These are phyloP conservation scores for Epichloe amarillans DNA, from an alignment of 2,329 filamentous ascomycete species.

Conservation along the genomic window DNA sequence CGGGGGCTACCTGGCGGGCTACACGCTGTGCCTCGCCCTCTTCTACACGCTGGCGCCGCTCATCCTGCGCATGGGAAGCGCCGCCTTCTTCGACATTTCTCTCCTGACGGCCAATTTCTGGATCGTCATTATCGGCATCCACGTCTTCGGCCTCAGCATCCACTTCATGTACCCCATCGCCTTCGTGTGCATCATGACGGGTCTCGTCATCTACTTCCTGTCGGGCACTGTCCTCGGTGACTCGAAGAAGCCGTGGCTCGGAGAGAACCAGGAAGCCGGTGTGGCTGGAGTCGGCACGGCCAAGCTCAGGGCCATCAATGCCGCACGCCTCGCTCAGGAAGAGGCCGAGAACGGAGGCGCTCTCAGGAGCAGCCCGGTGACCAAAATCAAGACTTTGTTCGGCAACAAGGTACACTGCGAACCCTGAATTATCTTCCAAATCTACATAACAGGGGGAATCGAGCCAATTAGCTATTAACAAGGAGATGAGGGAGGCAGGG, in stretches of 20 bases:
- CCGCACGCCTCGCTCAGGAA: constrained; percentile 29
- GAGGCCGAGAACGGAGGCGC: constrained; percentile 16
- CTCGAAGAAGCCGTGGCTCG: constrained; percentile 89
- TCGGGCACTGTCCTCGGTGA: constrained; percentile 73
- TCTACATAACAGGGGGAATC: no score
- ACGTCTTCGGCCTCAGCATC: constrained; percentile 67
- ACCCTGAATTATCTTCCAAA: no score
- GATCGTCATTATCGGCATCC: constrained; percentile 84
- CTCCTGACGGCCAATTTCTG: constrained; percentile 93
- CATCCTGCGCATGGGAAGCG: constrained; percentile 76
- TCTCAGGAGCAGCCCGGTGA: background rate
- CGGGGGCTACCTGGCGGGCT: constrained; percentile 76
- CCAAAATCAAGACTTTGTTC: constrained; percentile 1
- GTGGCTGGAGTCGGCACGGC: constrained; percentile 74
- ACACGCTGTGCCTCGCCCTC: constrained; percentile 66
- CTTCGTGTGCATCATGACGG: constrained; percentile 82
- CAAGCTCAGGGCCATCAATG: constrained; percentile 57
- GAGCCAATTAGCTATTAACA: no score
- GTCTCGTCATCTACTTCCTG: constrained; percentile 78
- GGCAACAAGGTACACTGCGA: background rate
- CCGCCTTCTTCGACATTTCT: constrained; percentile 94
- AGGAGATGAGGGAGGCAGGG: no score
- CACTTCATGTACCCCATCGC: constrained; percentile 93
- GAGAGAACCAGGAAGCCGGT: constrained; percentile 70
- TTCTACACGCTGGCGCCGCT: constrained; percentile 86